A percentile compares a stretch with the other conserved stretches of the same genome.
These are phyloP conservation scores for Paralagenidium karlingii DNA, from an alignment of 352 stramenopile genomes.

Conservation along the genomic window DNA sequence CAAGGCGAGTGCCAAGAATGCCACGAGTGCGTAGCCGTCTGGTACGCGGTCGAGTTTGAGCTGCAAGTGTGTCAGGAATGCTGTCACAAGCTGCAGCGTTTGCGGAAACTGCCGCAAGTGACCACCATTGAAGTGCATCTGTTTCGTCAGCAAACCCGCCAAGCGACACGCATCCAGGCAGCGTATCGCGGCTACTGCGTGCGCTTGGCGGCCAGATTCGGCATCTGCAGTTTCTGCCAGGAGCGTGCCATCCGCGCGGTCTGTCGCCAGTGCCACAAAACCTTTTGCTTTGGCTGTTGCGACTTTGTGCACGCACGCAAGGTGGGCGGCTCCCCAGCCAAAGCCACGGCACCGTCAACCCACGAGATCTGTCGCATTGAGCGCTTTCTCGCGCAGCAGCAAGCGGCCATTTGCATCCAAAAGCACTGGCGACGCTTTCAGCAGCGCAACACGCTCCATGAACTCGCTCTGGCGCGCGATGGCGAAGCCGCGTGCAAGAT, in stretches of 20 bases:
- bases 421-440: constrained; percentile 20
- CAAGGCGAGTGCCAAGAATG: constrained; percentile 31
- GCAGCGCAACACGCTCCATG: constrained; percentile 19
- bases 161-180: constrained; percentile 15
- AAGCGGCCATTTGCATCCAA: constrained; percentile 26
- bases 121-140: constrained; percentile 10
- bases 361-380: constrained; percentile 16
- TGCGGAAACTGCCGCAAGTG: background rate
- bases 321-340: background rate
- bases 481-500: constrained; percentile 16
- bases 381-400: constrained; percentile 7
- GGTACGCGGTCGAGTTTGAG: constrained; percentile 20
- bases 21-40: constrained; percentile 12
- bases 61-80: constrained; percentile 18
- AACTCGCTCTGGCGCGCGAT: constrained; percentile 7
- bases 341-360: background rate
- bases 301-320: constrained; percentile 6
- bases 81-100: constrained; percentile 2
- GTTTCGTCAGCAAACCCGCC: constrained; percentile 16
- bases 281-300: constrained; percentile 33
- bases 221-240: constrained; percentile 26
- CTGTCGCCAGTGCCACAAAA: constrained; percentile 25
- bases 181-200: constrained; percentile 24
- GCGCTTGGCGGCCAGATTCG: constrained; percentile 7
- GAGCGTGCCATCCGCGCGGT: constrained; percentile 17